Evolutionary conservation across 1,284 basidiomycete genomes (phyloP).

Genomic region (Calocybe gambosa): DNA sequence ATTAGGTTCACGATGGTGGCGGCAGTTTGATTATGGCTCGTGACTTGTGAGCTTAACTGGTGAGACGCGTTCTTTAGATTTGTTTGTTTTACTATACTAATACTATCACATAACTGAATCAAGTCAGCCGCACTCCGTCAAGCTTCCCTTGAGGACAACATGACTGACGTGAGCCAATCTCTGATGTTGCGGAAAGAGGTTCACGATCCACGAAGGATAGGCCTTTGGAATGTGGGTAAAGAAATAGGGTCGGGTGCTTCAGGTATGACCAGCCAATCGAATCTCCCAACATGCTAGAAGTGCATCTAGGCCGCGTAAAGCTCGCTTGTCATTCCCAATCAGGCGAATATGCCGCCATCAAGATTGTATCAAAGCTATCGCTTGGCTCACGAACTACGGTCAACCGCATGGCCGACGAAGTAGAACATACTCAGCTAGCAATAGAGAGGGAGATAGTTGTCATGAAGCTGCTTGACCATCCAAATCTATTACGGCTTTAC

Average conservation of each 20-base stretch:
- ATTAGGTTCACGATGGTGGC: neutral
- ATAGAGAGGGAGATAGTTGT: slow-evolving; percentile 98
- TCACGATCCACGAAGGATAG: slow-evolving; percentile 75
- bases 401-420: slow-evolving; percentile 60
- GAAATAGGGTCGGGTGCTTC: slow-evolving; percentile 90
- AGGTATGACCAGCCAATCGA: slow-evolving; percentile 41
- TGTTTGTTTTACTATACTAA: slow-evolving; percentile 17
- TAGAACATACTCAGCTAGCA: slow-evolving; percentile 65
- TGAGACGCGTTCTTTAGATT: slow-evolving; percentile 28
- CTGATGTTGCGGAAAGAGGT: slow-evolving; percentile 22
- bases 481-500: slow-evolving; percentile 90
- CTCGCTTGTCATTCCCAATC: slow-evolving; percentile 87
- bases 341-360: slow-evolving; percentile 90
- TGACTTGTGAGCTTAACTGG: slow-evolving; percentile 9
- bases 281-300: neutral
- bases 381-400: slow-evolving; percentile 69
- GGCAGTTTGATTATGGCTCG: slow-evolving; percentile 1
- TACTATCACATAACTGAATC: neutral
- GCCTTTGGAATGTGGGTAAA: slow-evolving; percentile 90
- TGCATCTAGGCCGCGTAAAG: slow-evolving; percentile 76
- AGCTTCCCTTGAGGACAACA: slow-evolving; percentile 17
- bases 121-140: slow-evolving; percentile 26
- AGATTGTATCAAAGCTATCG: slow-evolving; percentile 89
- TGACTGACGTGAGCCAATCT: slow-evolving; percentile 21
- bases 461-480: slow-evolving; percentile 98